Evolutionary conservation across 23 red algal genomes (phyloP).

Genomic region (Pyropia haitanensis): DNA sequence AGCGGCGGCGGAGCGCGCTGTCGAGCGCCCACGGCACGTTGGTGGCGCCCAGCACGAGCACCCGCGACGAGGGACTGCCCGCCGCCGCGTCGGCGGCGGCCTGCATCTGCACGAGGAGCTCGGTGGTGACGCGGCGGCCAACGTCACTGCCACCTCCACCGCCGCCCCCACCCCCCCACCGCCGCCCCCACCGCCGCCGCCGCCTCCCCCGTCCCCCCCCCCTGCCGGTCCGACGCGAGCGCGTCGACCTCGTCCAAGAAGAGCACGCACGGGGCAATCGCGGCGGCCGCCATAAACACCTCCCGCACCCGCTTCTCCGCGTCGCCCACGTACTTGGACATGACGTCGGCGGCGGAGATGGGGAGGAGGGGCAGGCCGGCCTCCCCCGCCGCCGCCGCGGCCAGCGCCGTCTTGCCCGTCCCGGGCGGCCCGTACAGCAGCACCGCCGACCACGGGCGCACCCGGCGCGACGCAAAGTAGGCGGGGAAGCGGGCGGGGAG

Average conservation of each 20-base stretch:
- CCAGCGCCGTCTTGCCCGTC: constrained; percentile 76
- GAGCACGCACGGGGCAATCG: constrained; percentile 65
- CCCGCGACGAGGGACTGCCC: no score
- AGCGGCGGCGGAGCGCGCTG: constrained; percentile 39
- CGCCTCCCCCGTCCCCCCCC: not conserved
- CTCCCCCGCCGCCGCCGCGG: constrained; percentile 56
- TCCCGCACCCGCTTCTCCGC: constrained; percentile 73
- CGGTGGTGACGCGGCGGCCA: no score
- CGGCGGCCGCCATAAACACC: constrained; percentile 62
- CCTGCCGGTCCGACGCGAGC: constrained; percentile 53
- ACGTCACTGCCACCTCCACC: no score
- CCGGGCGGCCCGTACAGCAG: constrained; percentile 92
- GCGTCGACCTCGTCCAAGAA: constrained; percentile 98
- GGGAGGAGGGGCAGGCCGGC: constrained; percentile 64
- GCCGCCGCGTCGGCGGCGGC: no score
- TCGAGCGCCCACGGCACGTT: constrained; percentile 54
- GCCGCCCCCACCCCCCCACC: no score
- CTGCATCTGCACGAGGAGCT: no score
- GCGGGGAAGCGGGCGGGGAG: no score
- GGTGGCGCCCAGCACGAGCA: constrained; percentile 48
- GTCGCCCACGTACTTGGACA: constrained; percentile 83
- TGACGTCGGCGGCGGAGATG: constrained; percentile 54
- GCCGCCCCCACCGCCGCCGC: no score
- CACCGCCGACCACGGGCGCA: constrained; percentile 33
- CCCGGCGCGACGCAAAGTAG: no score